These are phyloP conservation scores for Papiliotrema flavescens DNA, from an alignment of 1,284 basidiomycete species.

Conservation along the genomic window DNA sequence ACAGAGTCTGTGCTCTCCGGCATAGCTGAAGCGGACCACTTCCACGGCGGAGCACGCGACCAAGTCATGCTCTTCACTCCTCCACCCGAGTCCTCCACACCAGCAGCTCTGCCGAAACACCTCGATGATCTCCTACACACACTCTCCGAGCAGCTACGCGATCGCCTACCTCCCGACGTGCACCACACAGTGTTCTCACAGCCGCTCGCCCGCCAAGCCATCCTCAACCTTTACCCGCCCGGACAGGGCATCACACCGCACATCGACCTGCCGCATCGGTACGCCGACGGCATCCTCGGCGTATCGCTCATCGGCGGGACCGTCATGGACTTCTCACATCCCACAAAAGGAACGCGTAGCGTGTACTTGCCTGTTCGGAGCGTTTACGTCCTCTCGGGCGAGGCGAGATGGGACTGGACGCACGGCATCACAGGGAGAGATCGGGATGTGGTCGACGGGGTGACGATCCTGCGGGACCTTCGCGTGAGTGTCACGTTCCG, in stretches of 20 bases:
- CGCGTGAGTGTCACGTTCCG: slow-evolving; percentile 46
- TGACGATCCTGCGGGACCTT: slow-evolving; percentile 33
- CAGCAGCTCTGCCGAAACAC: not conserved
- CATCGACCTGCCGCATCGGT: slow-evolving; percentile 50
- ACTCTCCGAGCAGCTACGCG: slow-evolving; percentile 19
- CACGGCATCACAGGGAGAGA: slow-evolving; percentile 48
- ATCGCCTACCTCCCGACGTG: slow-evolving; percentile 3
- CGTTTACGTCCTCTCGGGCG: slow-evolving; percentile 46
- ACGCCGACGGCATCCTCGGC: slow-evolving; percentile 48
- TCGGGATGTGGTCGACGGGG: slow-evolving; percentile 28
- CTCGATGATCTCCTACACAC: slow-evolving; percentile 20
- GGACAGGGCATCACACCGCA: slow-evolving; percentile 51
- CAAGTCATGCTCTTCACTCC: slow-evolving; percentile 48
- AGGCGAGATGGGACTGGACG: slow-evolving; percentile 50
- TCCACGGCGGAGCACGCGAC: slow-evolving; percentile 39
- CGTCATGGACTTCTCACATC: slow-evolving; percentile 30
- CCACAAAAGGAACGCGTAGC: not conserved
- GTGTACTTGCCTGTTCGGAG: slow-evolving; percentile 49
- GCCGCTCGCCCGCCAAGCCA: slow-evolving; percentile 41
- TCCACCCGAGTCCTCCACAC: not conserved
- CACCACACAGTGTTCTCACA: slow-evolving; percentile 23
- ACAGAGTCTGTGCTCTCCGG: slow-evolving; percentile 19
- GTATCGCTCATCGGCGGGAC: slow-evolving; percentile 41
- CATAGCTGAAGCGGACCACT: slow-evolving; percentile 36
- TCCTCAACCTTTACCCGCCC: slow-evolving; percentile 51